phyloP scores from a whole-genome alignment of 768 basidiomycete species.

The Trametes coccinea region DNA sequence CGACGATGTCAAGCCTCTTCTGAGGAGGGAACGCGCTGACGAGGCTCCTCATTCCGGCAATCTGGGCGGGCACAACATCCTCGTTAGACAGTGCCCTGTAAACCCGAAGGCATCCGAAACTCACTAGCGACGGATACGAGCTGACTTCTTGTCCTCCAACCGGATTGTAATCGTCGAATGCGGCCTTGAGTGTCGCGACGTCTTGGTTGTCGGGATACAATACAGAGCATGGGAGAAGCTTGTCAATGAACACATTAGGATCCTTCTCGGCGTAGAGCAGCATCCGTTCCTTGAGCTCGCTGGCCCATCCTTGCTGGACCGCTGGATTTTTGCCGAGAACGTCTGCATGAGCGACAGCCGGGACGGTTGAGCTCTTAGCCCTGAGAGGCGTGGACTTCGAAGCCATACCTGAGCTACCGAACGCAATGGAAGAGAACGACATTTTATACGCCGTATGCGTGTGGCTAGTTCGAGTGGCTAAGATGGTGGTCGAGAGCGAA shows the following conservation, averaged over 20 bases:
- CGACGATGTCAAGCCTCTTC: background rate
- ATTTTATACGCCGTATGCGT: background rate
- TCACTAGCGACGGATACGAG: background rate
- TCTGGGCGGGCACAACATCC: background rate
- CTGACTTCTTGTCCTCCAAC: background rate
- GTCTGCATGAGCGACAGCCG: background rate
- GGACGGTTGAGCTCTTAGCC: background rate
- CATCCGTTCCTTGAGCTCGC: background rate
- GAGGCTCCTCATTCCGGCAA: background rate
- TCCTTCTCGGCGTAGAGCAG: background rate
- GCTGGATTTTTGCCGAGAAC: background rate
- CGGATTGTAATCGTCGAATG: background rate
- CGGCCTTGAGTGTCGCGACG: background rate
- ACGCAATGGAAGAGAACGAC: background rate
- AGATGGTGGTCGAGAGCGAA: background rate
- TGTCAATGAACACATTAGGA: background rate
- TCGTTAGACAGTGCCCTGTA: background rate
- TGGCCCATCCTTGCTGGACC: background rate
- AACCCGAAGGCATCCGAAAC: background rate
- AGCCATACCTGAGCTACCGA: constrained; percentile 10
- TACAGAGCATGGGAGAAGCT: background rate
- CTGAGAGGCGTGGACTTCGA: background rate
- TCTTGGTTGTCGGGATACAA: background rate
- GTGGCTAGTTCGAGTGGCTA: background rate
- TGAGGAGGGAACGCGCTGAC: background rate